Evolutionary conservation across 2,329 filamentous ascomycete species (phyloP), one percentile per base, ranked within the genome.

Genomic region (Penicillium sp.): DNA sequence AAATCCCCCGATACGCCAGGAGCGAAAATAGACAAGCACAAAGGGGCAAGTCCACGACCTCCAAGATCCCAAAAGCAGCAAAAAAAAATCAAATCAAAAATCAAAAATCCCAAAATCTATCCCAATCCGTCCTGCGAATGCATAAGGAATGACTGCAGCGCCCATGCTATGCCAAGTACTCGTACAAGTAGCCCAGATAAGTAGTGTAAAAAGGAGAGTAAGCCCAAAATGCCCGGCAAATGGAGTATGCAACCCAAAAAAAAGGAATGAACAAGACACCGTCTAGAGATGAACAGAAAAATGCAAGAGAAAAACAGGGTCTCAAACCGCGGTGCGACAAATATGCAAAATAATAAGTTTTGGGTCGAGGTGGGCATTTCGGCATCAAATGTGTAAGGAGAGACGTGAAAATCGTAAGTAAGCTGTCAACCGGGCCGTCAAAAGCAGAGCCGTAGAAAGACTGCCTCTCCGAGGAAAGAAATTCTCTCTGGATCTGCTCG

Each of bases 111-210:
- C 60, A 57, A 67, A 64, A 60, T 70, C 68, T 69, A 70, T 70
- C 66, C 68, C 61, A 59, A 63, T 60, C 64, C 68, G 68, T 70
- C 72, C 73, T 72, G 73, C 73, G 65, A 74, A 70, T 73, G 66
- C 63, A 69, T 70, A 75, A 75, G 73, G 75, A 76, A 75, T 68
- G 75, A 76, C 72, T 70, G 75, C 73, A 75, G 72, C 73, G 67
- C 68, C 68, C 70, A 68, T 72, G 70, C 72, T 72, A 76, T 76
- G 74, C 73, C 65, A 71, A 65, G 62, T 76, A 70, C 60, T 74
- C 68, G 63, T 76, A 76, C 75, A 76, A 76, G 63, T 65, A 70
- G 68, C 72, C 70, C 68, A 70, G 66, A 59, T 64, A 56, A 60
- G 54, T 61, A 17, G 42, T 57, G 38, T 56, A 59, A 58, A 67